Conservation (phyloP, 2,329 filamentous ascomycete species). For the Fusarium tricinctum region DNA sequence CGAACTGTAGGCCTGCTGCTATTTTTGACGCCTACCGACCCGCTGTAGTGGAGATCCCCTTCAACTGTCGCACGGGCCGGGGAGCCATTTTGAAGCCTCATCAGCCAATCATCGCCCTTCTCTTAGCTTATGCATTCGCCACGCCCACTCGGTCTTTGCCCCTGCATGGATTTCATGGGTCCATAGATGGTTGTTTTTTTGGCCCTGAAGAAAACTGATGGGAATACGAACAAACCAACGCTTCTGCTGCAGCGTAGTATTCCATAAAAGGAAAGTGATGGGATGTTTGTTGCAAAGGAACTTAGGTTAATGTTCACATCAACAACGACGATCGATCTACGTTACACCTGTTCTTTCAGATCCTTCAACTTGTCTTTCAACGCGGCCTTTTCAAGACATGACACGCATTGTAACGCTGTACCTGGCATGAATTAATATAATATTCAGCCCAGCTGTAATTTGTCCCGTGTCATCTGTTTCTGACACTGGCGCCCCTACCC, state of each 20-base stretch:
- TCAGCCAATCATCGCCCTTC: conserved; percentile 29
- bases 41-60: conserved; percentile 32
- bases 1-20: conserved; percentile 34
- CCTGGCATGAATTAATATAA: conserved; percentile 20
- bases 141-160: conserved; percentile 28
- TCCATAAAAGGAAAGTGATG: conserved; percentile 41
- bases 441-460: conserved; percentile 7
- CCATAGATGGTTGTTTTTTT: conserved; percentile 9
- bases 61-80: conserved; percentile 9
- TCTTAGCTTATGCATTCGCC: conserved; percentile 22
- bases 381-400: conserved; percentile 1
- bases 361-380: conserved; percentile 12
- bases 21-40: conserved; percentile 47
- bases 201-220: conserved; percentile 7
- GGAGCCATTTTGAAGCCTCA: conserved; percentile 7
- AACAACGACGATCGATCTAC: conserved; percentile 33
- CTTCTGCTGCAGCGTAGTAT: conserved; percentile 1
- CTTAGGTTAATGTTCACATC: conserved; percentile 17
- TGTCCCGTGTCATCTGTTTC: conserved; percentile 22
- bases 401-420: conserved; percentile 8
- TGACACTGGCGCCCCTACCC: conserved; percentile 31
- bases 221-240: conserved; percentile 37
- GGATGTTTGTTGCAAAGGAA: conserved; percentile 7
- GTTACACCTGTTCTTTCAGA: not conserved
- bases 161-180: conserved; percentile 35